Conservation (phyloP, 768 basidiomycete species). For the Xanthoconium stramineum region DNA sequence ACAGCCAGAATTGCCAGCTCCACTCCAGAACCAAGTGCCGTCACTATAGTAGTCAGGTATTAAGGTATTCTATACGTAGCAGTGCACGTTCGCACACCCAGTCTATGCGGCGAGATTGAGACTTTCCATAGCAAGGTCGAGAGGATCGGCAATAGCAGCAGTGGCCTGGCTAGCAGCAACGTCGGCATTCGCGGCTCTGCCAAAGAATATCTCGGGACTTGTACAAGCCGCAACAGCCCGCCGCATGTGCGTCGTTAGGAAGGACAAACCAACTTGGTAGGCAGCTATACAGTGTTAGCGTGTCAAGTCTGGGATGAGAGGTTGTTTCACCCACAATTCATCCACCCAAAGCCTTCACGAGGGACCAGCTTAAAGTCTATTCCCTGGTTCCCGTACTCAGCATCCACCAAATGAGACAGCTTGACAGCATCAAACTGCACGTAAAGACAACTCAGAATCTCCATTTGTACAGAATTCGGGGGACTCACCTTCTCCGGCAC, state of each 20-base stretch:
- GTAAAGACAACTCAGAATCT: background rate
- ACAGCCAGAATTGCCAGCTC: constrained; percentile 5
- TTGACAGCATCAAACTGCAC: constrained; percentile 90
- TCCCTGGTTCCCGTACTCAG: constrained; percentile 95
- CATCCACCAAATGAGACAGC: constrained; percentile 93
- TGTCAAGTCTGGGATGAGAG: background rate
- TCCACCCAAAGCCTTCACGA: constrained; percentile 98
- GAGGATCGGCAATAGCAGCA: constrained; percentile 47
- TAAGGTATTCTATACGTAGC: constrained; percentile 13
- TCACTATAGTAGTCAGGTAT: constrained; percentile 7
- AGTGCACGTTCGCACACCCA: background rate
- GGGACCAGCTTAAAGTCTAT: constrained; percentile 98
- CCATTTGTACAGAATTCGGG: background rate
- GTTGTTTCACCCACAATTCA: constrained; percentile 65
- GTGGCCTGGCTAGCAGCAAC: constrained; percentile 34
- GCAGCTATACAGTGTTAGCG: constrained; percentile 53
- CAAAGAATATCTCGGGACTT: constrained; percentile 87
- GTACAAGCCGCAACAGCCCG: constrained; percentile 95
- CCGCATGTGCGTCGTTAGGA: constrained; percentile 91
- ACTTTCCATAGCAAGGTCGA: constrained; percentile 63
- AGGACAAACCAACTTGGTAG: constrained; percentile 94
- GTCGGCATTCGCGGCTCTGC: constrained; percentile 38
- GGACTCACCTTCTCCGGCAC: constrained; percentile 85
- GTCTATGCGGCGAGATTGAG: constrained; percentile 31
- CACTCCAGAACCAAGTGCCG: background rate